Evolutionary conservation across 805 yeast species (phyloP).

Genomic region (Saturnispora besseyi): DNA sequence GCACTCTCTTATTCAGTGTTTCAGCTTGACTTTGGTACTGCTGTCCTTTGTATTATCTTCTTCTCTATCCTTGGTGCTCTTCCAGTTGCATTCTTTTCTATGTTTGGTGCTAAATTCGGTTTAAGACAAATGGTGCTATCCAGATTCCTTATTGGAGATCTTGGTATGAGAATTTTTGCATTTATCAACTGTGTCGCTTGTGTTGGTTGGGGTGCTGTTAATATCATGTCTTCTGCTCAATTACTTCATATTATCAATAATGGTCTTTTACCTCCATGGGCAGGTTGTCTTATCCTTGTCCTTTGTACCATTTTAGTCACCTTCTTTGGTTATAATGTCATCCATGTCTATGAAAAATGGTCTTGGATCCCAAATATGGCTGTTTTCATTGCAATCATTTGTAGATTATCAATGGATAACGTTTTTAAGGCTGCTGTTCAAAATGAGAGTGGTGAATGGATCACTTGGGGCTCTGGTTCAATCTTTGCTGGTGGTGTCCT

Average conservation of each 20-base stretch:
- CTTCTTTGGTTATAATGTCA: constrained; percentile 75
- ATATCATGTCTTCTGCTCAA: constrained; percentile 84
- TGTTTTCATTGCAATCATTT: constrained; percentile 70
- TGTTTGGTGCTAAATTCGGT: constrained; percentile 78
- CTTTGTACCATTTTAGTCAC: constrained; percentile 62
- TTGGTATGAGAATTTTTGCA: constrained; percentile 68
- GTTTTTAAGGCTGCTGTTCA: constrained; percentile 47
- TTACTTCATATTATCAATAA: constrained; percentile 66
- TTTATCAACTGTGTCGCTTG: constrained; percentile 74
- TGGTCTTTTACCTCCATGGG: constrained; percentile 74
- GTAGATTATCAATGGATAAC: constrained; percentile 59
- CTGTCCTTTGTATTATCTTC: constrained; percentile 57
- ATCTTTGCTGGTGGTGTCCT: constrained; percentile 68
- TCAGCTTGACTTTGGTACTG: constrained; percentile 65
- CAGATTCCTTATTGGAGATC: constrained; percentile 68
- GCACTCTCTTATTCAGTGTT: constrained; percentile 53
- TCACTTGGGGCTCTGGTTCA: constrained; percentile 42
- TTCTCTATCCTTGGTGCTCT: constrained; percentile 64
- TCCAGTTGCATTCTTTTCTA: constrained; percentile 76
- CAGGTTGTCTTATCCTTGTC: constrained; percentile 71
- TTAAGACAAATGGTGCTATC: constrained; percentile 82
- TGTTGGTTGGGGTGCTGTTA: constrained; percentile 94
- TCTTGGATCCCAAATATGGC: constrained; percentile 79
- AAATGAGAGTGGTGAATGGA: constrained; percentile 20
- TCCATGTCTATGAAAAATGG: constrained; percentile 76